Conservation (phyloP, 2,329 filamentous ascomycete genomes). For the Alternaria sp. region DNA sequence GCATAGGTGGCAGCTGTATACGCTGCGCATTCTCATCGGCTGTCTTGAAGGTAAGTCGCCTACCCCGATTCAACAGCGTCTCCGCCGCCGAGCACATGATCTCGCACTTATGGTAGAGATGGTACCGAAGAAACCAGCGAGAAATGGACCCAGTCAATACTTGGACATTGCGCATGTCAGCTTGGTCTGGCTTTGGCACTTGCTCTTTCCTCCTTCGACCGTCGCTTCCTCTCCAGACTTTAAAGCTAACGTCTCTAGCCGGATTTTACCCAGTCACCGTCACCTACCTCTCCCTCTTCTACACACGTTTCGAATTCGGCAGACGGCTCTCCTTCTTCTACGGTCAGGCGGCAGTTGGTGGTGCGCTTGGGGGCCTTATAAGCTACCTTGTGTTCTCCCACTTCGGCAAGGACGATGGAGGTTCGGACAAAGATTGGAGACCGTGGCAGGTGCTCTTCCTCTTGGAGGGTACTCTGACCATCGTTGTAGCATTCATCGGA, state of each 20-base stretch:
- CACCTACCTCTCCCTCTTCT: conserved; percentile 65
- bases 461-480: conserved; percentile 56
- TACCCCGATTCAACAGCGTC: too few species aligned
- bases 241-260: conserved; percentile 46
- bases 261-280: conserved; percentile 67
- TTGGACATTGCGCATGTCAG: too few species aligned
- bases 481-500: conserved; percentile 54
- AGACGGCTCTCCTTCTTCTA: conserved; percentile 62
- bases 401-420: conserved; percentile 38
- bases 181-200: not conserved
- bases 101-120: too few species aligned
- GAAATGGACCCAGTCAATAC: too few species aligned
- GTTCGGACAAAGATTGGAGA: conserved; percentile 44
- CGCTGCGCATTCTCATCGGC: conserved; percentile 55
- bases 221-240: too few species aligned
- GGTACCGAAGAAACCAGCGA: too few species aligned
- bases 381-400: conserved; percentile 58
- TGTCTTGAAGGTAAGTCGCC: conserved; percentile 52
- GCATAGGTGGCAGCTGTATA: conserved; percentile 55
- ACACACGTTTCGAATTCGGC: conserved; percentile 64
- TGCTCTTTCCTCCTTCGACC: not conserved
- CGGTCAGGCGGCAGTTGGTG: conserved; percentile 63
- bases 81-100: too few species aligned
- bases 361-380: conserved; percentile 62
- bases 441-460: conserved; percentile 61